Evolutionary conservation across 768 basidiomycete species (phyloP).

Genomic region (Serpula lacrymans): DNA sequence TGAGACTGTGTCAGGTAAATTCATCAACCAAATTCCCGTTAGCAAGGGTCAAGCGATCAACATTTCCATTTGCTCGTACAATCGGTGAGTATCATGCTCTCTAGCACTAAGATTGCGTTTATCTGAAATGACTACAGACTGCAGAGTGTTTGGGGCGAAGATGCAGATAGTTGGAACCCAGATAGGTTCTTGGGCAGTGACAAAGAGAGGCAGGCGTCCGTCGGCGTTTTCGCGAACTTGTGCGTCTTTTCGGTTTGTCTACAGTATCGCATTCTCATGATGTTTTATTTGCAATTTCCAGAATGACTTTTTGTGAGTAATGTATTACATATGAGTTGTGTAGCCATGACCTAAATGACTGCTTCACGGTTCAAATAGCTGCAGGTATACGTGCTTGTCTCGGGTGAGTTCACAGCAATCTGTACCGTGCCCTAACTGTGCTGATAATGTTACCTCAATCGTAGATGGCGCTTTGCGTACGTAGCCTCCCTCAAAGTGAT

Average conservation of each 20-base stretch:
- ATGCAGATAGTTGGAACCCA: slow-evolving; percentile 19
- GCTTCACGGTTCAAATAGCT: slow-evolving; percentile 1
- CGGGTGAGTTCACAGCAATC: slow-evolving; percentile 5
- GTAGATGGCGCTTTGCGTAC: slow-evolving; percentile 14
- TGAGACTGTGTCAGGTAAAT: slow-evolving; percentile 18
- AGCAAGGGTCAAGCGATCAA: slow-evolving; percentile 15
- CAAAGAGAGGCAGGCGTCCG: slow-evolving; percentile 1
- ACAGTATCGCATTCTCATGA: not conserved
- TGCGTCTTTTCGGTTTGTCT: slow-evolving; percentile 1
- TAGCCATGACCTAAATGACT: not conserved
- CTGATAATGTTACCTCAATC: too few relatives aligned
- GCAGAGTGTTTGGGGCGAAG: slow-evolving; percentile 14
- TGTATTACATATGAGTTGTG: too few relatives aligned
- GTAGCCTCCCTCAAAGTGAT: not conserved
- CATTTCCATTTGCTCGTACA: slow-evolving; percentile 19
- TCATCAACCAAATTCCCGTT: slow-evolving; percentile 15
- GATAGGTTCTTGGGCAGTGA: slow-evolving; percentile 10
- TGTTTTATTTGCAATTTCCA: not conserved
- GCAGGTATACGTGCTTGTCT: slow-evolving; percentile 9
- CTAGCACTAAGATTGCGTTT: not conserved
- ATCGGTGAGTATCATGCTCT: slow-evolving; percentile 20
- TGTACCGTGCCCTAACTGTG: not conserved
- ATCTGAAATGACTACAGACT: slow-evolving; percentile 2
- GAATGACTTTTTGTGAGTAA: slow-evolving; percentile 12
- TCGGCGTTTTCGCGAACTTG: slow-evolving; percentile 11